phyloP scores from a whole-genome alignment of 345 rosid genomes.

The Acer yangbiense region DNA sequence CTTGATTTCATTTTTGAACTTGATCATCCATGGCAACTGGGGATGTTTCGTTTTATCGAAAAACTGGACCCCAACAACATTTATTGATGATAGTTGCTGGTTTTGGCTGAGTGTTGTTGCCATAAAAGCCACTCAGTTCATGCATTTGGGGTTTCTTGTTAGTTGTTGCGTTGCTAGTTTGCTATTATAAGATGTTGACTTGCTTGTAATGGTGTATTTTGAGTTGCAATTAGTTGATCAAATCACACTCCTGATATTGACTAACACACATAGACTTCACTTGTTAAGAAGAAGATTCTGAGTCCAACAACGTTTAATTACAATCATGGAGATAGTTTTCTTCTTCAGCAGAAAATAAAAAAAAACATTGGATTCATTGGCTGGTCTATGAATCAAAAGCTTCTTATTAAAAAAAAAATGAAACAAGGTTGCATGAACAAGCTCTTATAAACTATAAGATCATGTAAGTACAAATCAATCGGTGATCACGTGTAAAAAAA shows the following conservation, averaged over 20 bases:
- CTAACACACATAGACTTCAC: background rate
- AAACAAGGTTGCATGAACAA: slow-evolving; percentile 2
- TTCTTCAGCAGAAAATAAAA: background rate
- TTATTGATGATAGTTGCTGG: background rate
- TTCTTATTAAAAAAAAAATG: background rate
- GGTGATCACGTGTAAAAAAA: background rate
- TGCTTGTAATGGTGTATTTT: no score
- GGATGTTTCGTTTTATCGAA: background rate
- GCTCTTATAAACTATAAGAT: background rate
- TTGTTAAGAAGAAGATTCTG: background rate
- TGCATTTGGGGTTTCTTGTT: background rate
- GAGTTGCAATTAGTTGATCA: background rate
- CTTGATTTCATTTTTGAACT: background rate
- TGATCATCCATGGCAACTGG: background rate
- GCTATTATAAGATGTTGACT: no score
- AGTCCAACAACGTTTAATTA: background rate
- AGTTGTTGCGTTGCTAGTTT: no score
- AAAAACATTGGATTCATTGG: background rate
- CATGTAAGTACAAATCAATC: background rate
- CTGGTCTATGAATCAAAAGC: background rate
- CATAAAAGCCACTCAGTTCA: background rate
- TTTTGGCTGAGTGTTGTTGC: background rate
- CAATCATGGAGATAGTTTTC: background rate
- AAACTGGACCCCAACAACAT: slow-evolving; percentile 11
- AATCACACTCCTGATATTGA: background rate